phyloP scores from a whole-genome alignment of 805 yeast genomes.

The Hanseniaspora vineae region DNA sequence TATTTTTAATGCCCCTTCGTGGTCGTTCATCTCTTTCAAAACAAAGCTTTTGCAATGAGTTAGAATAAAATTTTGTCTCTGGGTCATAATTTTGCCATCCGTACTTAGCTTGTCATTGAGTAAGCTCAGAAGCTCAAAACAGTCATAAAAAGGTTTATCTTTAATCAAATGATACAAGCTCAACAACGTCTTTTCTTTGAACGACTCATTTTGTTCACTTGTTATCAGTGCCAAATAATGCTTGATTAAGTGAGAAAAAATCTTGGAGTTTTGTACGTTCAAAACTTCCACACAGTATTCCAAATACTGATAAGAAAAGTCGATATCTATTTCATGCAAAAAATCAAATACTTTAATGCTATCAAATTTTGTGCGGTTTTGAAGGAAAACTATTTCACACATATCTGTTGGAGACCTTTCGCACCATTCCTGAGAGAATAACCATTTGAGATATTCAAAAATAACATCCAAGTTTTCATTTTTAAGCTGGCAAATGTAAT shows the following conservation, averaged over 20 bases:
- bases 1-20: constrained; percentile 49
- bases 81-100: constrained; percentile 22
- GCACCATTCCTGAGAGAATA: constrained; percentile 24
- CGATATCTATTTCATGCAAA: constrained; percentile 22
- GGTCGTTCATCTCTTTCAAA: constrained; percentile 44
- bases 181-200: constrained; percentile 11
- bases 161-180: constrained; percentile 26
- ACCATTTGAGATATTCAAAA: constrained; percentile 43
- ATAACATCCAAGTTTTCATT: constrained; percentile 40
- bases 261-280: constrained; percentile 24
- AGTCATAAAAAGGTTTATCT: constrained; percentile 19
- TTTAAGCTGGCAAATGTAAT: constrained; percentile 45
- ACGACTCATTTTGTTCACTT: background rate
- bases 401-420: constrained; percentile 19
- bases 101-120: constrained; percentile 21
- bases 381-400: constrained; percentile 43
- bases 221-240: constrained; percentile 28
- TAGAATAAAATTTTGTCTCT: constrained; percentile 9
- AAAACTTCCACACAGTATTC: constrained; percentile 35
- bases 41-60: constrained; percentile 43
- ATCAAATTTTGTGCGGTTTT: constrained; percentile 46
- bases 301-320: constrained; percentile 33
- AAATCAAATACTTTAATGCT: constrained; percentile 39
- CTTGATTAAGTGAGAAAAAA: constrained; percentile 33
- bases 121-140: constrained; percentile 4